phyloP scores from a whole-genome alignment of 2,329 filamentous ascomycete genomes.

The Scedosporium aurantiacum region DNA sequence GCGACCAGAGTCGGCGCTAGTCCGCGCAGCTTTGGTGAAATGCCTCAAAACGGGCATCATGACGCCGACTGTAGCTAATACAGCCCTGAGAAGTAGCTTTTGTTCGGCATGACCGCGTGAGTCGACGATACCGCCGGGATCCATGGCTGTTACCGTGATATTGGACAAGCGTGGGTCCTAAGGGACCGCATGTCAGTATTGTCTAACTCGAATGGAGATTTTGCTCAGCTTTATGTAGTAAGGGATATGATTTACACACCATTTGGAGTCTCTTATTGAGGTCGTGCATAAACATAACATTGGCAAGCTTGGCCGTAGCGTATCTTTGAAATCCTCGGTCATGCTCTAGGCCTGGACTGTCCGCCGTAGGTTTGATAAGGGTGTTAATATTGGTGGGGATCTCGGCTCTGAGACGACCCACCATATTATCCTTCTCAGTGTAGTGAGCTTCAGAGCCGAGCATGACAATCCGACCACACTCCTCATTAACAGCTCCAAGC shows the following conservation, averaged over 20 bases:
- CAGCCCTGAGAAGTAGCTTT: not conserved
- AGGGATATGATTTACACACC: not conserved
- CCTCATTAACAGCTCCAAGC: constrained; percentile 4
- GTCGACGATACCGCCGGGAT: constrained; percentile 14
- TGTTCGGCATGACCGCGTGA: constrained; percentile 11
- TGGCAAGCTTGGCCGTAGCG: constrained; percentile 13
- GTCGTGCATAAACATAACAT: constrained; percentile 17
- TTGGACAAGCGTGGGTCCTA: not conserved
- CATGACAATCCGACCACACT: not conserved
- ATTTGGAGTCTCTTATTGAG: constrained; percentile 11
- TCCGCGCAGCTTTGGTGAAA: not conserved
- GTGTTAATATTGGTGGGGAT: not conserved
- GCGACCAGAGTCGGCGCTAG: not conserved
- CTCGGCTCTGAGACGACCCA: not conserved
- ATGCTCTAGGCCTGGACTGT: constrained; percentile 7
- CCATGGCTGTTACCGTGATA: constrained; percentile 14
- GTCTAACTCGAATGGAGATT: not conserved
- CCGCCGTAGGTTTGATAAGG: not conserved
- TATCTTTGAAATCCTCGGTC: constrained; percentile 15
- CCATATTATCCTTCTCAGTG: not conserved
- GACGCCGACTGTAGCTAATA: not conserved
- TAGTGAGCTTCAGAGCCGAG: constrained; percentile 1
- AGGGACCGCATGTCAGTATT: not conserved
- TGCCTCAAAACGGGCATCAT: constrained; percentile 1
- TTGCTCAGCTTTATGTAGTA: too few species aligned